phyloP scores from a whole-genome alignment of 1,139 yeast genomes.

The Protomyces lactucae-debilis region DNA sequence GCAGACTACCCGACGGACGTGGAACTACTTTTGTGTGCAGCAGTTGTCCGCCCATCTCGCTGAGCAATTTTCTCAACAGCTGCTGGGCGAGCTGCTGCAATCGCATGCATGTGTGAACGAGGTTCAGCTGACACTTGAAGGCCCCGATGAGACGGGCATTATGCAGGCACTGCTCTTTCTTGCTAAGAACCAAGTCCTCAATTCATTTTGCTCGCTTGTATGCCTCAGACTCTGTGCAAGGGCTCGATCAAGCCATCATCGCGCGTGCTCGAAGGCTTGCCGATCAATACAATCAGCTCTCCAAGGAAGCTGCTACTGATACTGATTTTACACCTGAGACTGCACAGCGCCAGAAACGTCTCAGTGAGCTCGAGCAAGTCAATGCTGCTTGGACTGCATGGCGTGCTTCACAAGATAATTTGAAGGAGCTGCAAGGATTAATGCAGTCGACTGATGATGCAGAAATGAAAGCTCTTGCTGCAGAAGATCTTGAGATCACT shows the following conservation, averaged over 20 bases:
- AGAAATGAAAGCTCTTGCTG: conserved; percentile 14
- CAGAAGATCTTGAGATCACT: conserved; percentile 8
- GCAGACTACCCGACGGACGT: no score
- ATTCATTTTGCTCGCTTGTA: no score
- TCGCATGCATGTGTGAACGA: no score
- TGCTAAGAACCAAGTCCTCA: no score
- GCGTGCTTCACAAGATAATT: neutral
- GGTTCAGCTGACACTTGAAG: no score
- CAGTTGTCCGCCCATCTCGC: no score
- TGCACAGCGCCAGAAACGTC: conserved; percentile 12
- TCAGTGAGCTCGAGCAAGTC: neutral
- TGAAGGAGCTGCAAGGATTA: neutral
- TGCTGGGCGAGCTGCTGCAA: no score
- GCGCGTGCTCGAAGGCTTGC: conserved; percentile 3
- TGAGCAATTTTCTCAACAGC: no score
- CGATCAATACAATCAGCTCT: neutral
- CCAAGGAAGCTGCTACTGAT: conserved; percentile 6
- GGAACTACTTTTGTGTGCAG: no score
- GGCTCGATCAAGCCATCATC: neutral
- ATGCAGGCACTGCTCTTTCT: no score
- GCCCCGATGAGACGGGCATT: no score
- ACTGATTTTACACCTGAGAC: conserved; percentile 8
- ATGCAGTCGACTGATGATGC: conserved; percentile 6
- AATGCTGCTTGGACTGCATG: conserved; percentile 7
- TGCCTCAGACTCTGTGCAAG: no score